These are phyloP conservation scores for Epichloe baconii DNA, from an alignment of 2,329 filamentous ascomycete genomes.

Conservation along the genomic window DNA sequence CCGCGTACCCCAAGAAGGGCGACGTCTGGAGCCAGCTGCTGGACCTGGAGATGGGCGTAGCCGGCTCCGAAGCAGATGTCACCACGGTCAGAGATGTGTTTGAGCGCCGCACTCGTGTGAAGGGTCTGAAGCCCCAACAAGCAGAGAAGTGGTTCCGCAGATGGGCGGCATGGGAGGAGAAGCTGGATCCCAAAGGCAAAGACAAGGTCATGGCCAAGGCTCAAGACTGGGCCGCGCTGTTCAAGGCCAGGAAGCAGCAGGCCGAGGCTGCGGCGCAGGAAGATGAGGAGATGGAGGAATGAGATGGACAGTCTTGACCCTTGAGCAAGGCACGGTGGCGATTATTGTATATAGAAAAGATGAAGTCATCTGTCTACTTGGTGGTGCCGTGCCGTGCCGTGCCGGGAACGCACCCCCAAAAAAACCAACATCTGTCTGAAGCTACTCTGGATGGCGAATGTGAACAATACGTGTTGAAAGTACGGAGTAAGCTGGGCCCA, in stretches of 20 bases:
- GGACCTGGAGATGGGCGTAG: slow-evolving; percentile 62
- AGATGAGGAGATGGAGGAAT: slow-evolving; percentile 18
- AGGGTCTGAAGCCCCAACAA: slow-evolving; percentile 65
- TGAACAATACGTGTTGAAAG: too few species aligned
- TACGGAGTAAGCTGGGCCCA: too few species aligned
- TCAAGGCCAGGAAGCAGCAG: slow-evolving; percentile 32
- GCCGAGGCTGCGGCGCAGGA: slow-evolving; percentile 21
- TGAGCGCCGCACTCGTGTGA: slow-evolving; percentile 59
- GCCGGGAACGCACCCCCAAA: too few species aligned
- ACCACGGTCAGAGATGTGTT: slow-evolving; percentile 62
- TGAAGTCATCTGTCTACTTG: too few species aligned
- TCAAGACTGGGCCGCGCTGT: slow-evolving; percentile 51
- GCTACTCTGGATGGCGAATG: too few species aligned
- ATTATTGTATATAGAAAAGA: too few species aligned
- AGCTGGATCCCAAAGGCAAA: slow-evolving; percentile 50
- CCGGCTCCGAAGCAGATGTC: slow-evolving; percentile 35
- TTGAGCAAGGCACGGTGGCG: too few species aligned
- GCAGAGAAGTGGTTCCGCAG: slow-evolving; percentile 82
- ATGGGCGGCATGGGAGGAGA: slow-evolving; percentile 83
- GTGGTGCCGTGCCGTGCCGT: too few species aligned
- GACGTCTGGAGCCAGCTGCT: slow-evolving; percentile 90
- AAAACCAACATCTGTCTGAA: too few species aligned
- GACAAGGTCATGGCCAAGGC: slow-evolving; percentile 61
- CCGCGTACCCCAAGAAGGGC: slow-evolving; percentile 74
- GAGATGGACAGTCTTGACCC: not conserved